Evolutionary conservation across 305 asterid genomes (phyloP), one percentile per base, ranked within the genome.

Genomic region (Rubia balearica): DNA sequence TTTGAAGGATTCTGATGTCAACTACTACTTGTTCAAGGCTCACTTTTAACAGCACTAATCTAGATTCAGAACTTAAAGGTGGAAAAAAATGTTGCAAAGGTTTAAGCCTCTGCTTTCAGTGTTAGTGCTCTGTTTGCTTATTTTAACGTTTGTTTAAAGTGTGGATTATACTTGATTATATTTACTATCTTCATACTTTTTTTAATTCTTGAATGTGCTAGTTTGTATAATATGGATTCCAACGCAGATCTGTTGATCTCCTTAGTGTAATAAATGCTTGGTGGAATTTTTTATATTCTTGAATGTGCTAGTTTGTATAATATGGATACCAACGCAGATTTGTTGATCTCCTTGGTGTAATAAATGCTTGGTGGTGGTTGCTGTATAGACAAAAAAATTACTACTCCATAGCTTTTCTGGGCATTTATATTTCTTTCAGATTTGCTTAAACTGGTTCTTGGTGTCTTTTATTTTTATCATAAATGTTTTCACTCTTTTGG

Each of bases 1-100:
- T 59, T 65, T 71, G 68, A 69, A 73, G 66, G 75, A 74, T 80
- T 67, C 59, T 81, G 86, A 81, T 81, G 84, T 71, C 84, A 77
- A 78, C 77, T 84, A 71, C 79, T 80, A 71, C 79, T 80, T 74
- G 74, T 81, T 77, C 70, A 73, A 77, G 82, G 79, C 76, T 78
- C 85, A 79, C 85, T 78, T 86, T 84, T 61, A 73, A 72, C 88
- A 71, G 72, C 86, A 85, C 87, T 85, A 76, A 59, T 70, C 68
- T 79, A 55, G 75, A 63, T 79, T 79, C 70, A 85, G 85, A 76
- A 41, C 75, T 68, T 74, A 83, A 79, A 57, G 76, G 82, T 77
- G 72, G 82, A 71, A 61, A 41, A 77, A 68, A 16, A 16, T 51
- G 87, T 57, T 72, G 72, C 72, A 82, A 77, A 81, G 80, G 57